These are phyloP conservation scores for Xylaria castorea DNA, from an alignment of 495 filamentous ascomycete species.

Conservation along the genomic window DNA sequence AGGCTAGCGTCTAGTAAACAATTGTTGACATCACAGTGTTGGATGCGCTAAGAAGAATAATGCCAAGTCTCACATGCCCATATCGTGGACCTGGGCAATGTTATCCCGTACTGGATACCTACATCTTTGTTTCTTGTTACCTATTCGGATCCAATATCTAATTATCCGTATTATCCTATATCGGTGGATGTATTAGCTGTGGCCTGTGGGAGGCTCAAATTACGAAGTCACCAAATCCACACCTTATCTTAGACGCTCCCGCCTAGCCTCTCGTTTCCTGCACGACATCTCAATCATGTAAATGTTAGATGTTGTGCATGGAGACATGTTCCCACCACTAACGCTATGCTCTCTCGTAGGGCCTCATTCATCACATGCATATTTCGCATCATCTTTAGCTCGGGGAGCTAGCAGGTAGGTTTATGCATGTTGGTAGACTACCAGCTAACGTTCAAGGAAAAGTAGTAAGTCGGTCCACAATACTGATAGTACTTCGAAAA, in stretches of 20 bases:
- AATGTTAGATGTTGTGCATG: neutral
- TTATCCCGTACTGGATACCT: neutral
- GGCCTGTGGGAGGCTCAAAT: neutral
- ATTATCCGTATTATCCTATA: neutral
- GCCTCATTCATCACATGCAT: neutral
- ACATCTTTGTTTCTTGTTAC: neutral
- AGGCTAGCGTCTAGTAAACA: neutral
- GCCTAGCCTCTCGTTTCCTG: neutral
- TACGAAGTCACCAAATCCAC: neutral
- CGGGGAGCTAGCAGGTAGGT: neutral
- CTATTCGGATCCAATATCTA: neutral
- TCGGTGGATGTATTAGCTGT: neutral
- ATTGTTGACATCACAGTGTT: slow-evolving; percentile 14
- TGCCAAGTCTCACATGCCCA: slow-evolving; percentile 8
- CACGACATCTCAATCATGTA: neutral
- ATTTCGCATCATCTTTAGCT: neutral
- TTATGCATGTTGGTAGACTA: slow-evolving; percentile 6
- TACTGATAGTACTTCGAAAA: neutral
- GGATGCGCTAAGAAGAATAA: neutral
- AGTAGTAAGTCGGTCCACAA: neutral
- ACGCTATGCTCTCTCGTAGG: neutral
- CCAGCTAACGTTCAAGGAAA: neutral
- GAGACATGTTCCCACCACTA: neutral
- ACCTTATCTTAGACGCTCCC: too few species aligned
- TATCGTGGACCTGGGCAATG: neutral